Conservation (phyloP, 495 filamentous ascomycete genomes). For the Podospora australis region DNA sequence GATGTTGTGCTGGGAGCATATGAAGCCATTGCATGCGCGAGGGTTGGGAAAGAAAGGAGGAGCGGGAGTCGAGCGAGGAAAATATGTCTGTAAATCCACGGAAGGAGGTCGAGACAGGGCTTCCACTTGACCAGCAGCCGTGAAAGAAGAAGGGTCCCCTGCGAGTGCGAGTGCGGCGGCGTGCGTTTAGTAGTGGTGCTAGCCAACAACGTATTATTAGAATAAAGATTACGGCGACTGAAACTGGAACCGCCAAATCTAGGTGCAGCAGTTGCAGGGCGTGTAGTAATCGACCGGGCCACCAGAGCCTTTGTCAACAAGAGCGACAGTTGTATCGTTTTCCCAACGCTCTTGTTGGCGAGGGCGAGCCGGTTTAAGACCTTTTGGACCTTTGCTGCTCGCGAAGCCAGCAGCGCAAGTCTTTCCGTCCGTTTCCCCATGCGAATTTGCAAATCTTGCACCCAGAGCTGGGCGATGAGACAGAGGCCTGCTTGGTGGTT, state of each 20-base stretch:
- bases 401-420: constrained; percentile 8
- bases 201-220: constrained; percentile 8
- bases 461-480: constrained; percentile 7
- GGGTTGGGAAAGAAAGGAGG: constrained; percentile 13
- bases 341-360: constrained; percentile 9
- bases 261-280: neutral
- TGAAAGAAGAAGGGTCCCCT: constrained; percentile 12
- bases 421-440: constrained; percentile 8
- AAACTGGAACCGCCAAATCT: neutral
- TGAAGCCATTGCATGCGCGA: constrained; percentile 44
- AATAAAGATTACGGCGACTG: constrained; percentile 7
- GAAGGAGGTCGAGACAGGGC: constrained; percentile 15
- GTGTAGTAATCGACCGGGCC: constrained; percentile 5
- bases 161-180: too few species aligned
- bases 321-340: constrained; percentile 10
- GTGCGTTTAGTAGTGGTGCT: constrained; percentile 11
- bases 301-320: constrained; percentile 16
- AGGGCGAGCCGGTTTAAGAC: constrained; percentile 15
- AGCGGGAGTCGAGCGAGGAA: constrained; percentile 14
- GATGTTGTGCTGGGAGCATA: constrained; percentile 35
- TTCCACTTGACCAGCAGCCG: constrained; percentile 16
- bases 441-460: neutral
- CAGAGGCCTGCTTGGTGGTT: constrained; percentile 15
- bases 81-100: constrained; percentile 20
- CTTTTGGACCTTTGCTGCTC: constrained; percentile 9